Conservation (phyloP, 1,139 yeast genomes). For the Suhomyces terraborum region DNA sequence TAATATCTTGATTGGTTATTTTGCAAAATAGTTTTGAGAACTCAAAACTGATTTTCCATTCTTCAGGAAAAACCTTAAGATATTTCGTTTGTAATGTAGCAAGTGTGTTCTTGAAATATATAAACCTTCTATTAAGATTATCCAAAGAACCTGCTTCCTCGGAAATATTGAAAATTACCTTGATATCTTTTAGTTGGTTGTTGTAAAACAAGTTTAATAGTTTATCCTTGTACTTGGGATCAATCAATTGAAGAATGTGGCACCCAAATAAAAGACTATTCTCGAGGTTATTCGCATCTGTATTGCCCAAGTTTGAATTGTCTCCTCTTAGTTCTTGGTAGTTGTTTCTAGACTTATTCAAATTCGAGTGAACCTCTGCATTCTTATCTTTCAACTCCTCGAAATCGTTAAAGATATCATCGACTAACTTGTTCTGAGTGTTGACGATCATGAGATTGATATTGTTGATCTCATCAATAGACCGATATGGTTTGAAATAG, state of each 20-base stretch:
- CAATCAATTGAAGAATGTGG: constrained; percentile 67
- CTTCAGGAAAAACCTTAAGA: constrained; percentile 58
- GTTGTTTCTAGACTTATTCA: constrained; percentile 6
- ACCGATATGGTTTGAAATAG: constrained; percentile 79
- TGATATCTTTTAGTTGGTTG: constrained; percentile 70
- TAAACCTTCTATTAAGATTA: constrained; percentile 75
- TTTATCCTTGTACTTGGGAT: constrained; percentile 59
- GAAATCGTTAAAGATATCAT: constrained; percentile 75
- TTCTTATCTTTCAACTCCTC: constrained; percentile 37
- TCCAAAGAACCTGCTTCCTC: constrained; percentile 96
- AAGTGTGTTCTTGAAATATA: constrained; percentile 75
- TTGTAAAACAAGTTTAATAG: constrained; percentile 75
- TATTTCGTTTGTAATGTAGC: constrained; percentile 58
- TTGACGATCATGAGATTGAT: constrained; percentile 64
- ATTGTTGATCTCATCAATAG: constrained; percentile 78
- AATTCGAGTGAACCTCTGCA: neutral
- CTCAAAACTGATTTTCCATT: constrained; percentile 70
- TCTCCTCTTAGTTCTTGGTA: constrained; percentile 5
- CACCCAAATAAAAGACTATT: constrained; percentile 59
- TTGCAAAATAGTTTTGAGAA: constrained; percentile 66
- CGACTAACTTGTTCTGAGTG: constrained; percentile 65
- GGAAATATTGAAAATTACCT: constrained; percentile 66
- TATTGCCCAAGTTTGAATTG: neutral
- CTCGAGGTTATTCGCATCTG: neutral
- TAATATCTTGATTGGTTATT: constrained; percentile 68